Evolutionary conservation across 352 stramenopile species (phyloP).

Genomic region (Blastocystis sp.): DNA sequence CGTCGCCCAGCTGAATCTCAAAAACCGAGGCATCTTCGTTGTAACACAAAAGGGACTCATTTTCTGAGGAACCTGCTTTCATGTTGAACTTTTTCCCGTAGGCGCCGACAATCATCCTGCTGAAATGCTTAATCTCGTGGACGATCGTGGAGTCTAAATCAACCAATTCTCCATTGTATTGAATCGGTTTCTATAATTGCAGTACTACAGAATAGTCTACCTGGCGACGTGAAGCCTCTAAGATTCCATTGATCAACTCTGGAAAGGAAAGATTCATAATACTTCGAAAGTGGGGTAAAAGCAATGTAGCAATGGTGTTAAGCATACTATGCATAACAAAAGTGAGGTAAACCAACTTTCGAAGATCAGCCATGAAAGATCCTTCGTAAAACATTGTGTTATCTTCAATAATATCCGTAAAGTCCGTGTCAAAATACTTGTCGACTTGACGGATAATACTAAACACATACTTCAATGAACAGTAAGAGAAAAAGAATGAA

Average conservation of each 20-base stretch:
- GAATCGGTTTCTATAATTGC: slow-evolving; percentile 27
- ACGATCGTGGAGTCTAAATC: background rate
- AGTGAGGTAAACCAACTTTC: background rate
- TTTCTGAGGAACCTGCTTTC: background rate
- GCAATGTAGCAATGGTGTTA: background rate
- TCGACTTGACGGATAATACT: slow-evolving; percentile 27
- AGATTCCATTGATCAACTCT: background rate
- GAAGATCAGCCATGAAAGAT: slow-evolving; percentile 27
- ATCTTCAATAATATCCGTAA: slow-evolving; percentile 15
- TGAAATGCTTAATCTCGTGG: slow-evolving; percentile 29
- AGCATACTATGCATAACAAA: background rate
- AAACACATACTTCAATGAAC: slow-evolving; percentile 42
- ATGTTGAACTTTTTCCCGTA: slow-evolving; percentile 10
- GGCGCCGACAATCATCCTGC: slow-evolving; percentile 4
- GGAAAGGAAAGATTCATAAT: background rate
- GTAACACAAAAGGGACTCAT: background rate
- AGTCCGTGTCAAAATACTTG: slow-evolving; percentile 2
- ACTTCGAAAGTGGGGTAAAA: slow-evolving; percentile 8
- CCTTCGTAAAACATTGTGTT: slow-evolving; percentile 37
- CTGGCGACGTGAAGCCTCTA: background rate
- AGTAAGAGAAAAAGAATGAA: slow-evolving; percentile 6
- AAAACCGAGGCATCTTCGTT: slow-evolving; percentile 15
- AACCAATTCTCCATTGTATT: background rate
- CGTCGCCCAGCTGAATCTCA: slow-evolving; percentile 27
- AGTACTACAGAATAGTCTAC: background rate